These are phyloP conservation scores for Tuber borchii DNA, from an alignment of 495 filamentous ascomycete genomes.

Conservation along the genomic window DNA sequence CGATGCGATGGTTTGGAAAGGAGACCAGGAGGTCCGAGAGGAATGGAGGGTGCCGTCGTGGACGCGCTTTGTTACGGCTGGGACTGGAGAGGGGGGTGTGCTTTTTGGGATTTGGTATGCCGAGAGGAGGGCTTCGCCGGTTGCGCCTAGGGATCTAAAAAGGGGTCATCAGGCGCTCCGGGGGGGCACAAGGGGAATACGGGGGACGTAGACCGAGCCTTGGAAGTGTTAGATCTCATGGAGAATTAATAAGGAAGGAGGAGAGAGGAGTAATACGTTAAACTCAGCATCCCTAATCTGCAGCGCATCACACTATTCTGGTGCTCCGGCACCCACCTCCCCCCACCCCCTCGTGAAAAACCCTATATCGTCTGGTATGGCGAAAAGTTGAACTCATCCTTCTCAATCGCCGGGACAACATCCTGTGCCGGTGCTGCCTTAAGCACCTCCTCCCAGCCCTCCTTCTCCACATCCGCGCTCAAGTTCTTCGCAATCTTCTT, in stretches of 20 bases:
- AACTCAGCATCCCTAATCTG: background rate
- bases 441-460: background rate
- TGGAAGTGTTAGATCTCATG: background rate
- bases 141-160: background rate
- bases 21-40: background rate
- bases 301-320: background rate
- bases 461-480: background rate
- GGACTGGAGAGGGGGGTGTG: background rate
- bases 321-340: background rate
- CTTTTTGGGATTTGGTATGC: background rate
- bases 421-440: background rate
- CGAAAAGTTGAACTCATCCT: background rate
- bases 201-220: background rate
- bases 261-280: background rate
- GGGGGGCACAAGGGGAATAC: background rate
- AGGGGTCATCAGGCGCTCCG: background rate
- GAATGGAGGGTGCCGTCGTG: background rate
- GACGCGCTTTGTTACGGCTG: background rate
- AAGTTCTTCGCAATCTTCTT: background rate
- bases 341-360: background rate
- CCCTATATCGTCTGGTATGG: background rate
- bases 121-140: background rate
- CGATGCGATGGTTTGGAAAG: background rate
- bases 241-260: background rate
- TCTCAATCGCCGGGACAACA: background rate